phyloP scores from a whole-genome alignment of 1,284 basidiomycete species.

The Sporisorium graminicola region DNA sequence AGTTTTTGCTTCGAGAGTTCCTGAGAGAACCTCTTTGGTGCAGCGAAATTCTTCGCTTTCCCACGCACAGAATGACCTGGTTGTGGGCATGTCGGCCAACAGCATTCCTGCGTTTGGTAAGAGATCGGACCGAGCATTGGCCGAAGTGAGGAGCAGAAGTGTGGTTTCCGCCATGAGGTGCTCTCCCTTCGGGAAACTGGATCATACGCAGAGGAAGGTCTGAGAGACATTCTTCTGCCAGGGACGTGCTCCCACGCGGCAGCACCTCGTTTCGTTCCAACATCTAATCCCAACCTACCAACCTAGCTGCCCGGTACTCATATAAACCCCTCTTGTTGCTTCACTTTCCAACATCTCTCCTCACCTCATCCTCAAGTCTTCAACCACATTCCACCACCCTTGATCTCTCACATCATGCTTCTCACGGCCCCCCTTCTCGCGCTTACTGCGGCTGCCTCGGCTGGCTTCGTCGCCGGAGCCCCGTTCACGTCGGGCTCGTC shows the following conservation, averaged over 20 bases:
- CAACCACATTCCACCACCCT: background rate
- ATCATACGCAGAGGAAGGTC: no score
- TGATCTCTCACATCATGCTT: conserved; percentile 10
- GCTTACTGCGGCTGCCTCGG: background rate
- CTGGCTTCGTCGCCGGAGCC: background rate
- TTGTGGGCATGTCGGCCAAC: background rate
- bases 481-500: conserved; percentile 13
- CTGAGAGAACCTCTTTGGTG: background rate
- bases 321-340: background rate
- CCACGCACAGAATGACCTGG: background rate
- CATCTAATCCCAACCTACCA: no score
- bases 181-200: no score
- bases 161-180: background rate
- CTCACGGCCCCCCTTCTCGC: conserved; percentile 1
- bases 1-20: no score
- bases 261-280: no score
- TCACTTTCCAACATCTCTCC: background rate
- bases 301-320: background rate
- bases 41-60: background rate
- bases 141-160: background rate
- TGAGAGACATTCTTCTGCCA: no score
- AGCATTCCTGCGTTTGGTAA: background rate
- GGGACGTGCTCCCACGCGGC: no score
- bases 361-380: background rate
- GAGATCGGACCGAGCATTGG: conserved; percentile 1